Conservation (phyloP, 2,329 filamentous ascomycete genomes). For the Colletotrichum abscissum region DNA sequence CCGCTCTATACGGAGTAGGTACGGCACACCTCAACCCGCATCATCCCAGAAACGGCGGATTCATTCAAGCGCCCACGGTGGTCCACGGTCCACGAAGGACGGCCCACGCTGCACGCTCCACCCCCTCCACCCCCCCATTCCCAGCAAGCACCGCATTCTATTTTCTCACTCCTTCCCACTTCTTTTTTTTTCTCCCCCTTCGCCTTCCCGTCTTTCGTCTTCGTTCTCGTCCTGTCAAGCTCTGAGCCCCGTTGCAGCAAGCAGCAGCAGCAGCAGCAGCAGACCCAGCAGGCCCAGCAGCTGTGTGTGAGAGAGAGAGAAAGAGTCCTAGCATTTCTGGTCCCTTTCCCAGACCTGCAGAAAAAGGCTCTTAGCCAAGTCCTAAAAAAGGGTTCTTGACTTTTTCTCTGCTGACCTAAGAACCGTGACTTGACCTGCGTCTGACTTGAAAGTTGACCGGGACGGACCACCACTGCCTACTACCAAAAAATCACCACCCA, state of each 20-base stretch:
- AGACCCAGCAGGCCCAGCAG: background rate
- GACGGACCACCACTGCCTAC: background rate
- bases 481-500: background rate
- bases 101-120: constrained; percentile 12
- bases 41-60: constrained; percentile 26
- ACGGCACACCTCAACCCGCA: background rate
- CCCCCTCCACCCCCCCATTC: constrained; percentile 4
- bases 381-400: background rate
- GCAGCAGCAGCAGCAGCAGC: background rate
- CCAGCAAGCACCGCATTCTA: constrained; percentile 27
- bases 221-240: constrained; percentile 5
- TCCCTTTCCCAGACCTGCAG: background rate
- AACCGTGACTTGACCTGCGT: background rate
- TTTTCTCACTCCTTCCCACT: constrained; percentile 31
- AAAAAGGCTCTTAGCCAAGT: background rate
- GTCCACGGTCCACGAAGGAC: background rate
- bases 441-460: background rate
- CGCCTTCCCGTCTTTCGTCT: background rate
- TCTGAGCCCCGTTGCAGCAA: constrained; percentile 4
- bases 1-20: background rate
- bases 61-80: background rate
- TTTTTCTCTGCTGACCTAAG: constrained; percentile 7
- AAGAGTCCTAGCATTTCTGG: background rate
- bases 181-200: background rate
- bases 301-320: too few relatives aligned